phyloP scores from a whole-genome alignment of 768 basidiomycete species.

The Agrocybe pediades region DNA sequence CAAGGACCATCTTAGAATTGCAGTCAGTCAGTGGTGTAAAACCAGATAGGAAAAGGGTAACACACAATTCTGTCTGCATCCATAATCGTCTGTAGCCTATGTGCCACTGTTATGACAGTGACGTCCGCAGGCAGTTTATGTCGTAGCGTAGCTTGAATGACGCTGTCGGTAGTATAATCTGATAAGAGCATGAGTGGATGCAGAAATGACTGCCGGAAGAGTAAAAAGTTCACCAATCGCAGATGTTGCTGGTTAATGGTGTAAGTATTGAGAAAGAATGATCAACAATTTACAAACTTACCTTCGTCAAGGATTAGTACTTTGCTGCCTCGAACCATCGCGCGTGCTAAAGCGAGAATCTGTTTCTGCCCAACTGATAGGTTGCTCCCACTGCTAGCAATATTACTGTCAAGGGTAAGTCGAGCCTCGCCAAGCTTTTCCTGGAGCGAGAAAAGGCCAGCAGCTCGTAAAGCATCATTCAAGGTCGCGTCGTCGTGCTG shows the following conservation, averaged over 20 bases:
- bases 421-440: slow-evolving; percentile 46
- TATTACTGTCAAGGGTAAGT: slow-evolving; percentile 45
- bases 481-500: slow-evolving; percentile 52
- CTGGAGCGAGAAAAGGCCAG: slow-evolving; percentile 41
- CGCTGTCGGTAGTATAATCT: slow-evolving; percentile 66
- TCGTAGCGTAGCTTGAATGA: slow-evolving; percentile 72
- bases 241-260: slow-evolving; percentile 37
- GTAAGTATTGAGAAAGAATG: no score
- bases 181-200: background rate
- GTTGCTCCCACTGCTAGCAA: slow-evolving; percentile 63
- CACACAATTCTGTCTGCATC: slow-evolving; percentile 60
- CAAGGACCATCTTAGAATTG: slow-evolving; percentile 10
- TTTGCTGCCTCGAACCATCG: slow-evolving; percentile 58
- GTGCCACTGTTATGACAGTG: slow-evolving; percentile 69
- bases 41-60: background rate
- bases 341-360: slow-evolving; percentile 66
- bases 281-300: slow-evolving; percentile 16
- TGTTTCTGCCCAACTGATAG: slow-evolving; percentile 81
- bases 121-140: slow-evolving; percentile 61
- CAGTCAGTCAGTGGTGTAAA: background rate
- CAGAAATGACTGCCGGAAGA: background rate
- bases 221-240: slow-evolving; percentile 41
- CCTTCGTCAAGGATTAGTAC: slow-evolving; percentile 69
- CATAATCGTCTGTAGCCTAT: slow-evolving; percentile 68
- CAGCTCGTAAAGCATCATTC: slow-evolving; percentile 41